Percentiles rank a stretch among this genome's conserved stretches.
Conservation (phyloP, 1,139 yeast species). For the Suzukiozyma palmioleophila region DNA sequence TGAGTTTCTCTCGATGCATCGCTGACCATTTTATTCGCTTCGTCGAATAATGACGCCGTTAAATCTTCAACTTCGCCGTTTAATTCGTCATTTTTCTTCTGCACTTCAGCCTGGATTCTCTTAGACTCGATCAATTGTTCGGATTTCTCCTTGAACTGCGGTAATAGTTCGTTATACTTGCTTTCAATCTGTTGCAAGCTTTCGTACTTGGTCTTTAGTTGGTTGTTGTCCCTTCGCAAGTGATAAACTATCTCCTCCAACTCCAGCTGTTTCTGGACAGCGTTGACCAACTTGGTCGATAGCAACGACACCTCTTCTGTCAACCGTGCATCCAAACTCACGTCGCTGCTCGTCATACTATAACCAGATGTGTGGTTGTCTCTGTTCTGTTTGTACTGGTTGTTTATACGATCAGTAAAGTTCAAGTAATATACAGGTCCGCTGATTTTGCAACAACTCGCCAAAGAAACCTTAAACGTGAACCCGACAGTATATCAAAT, state of each 20-base stretch:
- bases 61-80: slow-evolving; percentile 74
- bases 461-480: no score
- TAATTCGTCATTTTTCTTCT: slow-evolving; percentile 53
- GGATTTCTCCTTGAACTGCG: slow-evolving; percentile 5
- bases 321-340: slow-evolving; percentile 30
- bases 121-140: slow-evolving; percentile 20
- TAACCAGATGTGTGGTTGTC: no score
- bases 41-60: slow-evolving; percentile 69
- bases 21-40: slow-evolving; percentile 77
- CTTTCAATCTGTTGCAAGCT: slow-evolving; percentile 15
- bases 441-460: no score
- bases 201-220: slow-evolving; percentile 18
- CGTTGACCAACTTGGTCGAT: slow-evolving; percentile 58
- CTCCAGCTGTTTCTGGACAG: slow-evolving; percentile 55
- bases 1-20: slow-evolving; percentile 61
- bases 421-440: no score
- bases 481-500: no score
- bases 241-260: slow-evolving; percentile 41
- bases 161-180: slow-evolving; percentile 27
- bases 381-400: no score
- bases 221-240: slow-evolving; percentile 28
- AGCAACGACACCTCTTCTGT: slow-evolving; percentile 53
- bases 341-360: slow-evolving; percentile 5
- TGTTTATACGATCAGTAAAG: no score
- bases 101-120: slow-evolving; percentile 45